These are phyloP conservation scores for Fusarium austroafricanum DNA, from an alignment of 2,329 filamentous ascomycete species.

Conservation along the genomic window DNA sequence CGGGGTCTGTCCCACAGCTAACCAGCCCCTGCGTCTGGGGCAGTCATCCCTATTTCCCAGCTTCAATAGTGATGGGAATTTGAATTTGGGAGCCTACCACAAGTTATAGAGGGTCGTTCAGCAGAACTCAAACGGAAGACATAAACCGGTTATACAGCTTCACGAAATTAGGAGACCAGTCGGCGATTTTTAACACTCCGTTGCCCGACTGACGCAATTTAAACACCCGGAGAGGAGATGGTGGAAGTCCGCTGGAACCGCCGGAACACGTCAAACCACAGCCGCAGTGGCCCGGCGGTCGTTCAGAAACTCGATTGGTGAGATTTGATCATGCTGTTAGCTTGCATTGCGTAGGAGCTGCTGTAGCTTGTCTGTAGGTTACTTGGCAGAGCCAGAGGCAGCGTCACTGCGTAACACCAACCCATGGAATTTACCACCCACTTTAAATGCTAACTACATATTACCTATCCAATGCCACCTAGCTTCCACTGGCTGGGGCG, in stretches of 20 bases:
- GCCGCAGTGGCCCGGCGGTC: constrained; percentile 21
- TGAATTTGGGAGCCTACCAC: not conserved
- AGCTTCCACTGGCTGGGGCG: constrained; percentile 9
- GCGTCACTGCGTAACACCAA: constrained; percentile 30
- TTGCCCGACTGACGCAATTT: constrained; percentile 23
- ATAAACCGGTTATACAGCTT: not conserved
- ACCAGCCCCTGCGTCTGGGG: constrained; percentile 46
- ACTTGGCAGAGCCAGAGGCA: constrained; percentile 36
- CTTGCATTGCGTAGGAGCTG: constrained; percentile 10
- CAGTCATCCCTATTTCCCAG: constrained; percentile 23
- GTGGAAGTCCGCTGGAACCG: constrained; percentile 32
- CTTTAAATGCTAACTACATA: constrained; percentile 43
- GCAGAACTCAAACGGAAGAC: not conserved
- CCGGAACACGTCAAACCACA: constrained; percentile 43
- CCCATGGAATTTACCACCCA: constrained; percentile 30
- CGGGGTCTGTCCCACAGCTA: constrained; percentile 43
- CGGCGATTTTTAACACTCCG: constrained; percentile 1
- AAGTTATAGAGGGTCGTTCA: not conserved
- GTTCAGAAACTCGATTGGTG: constrained; percentile 20
- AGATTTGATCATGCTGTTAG: constrained; percentile 27
- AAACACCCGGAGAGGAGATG: not conserved
- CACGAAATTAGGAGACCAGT: not conserved
- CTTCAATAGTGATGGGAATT: not conserved
- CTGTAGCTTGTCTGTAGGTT: constrained; percentile 11
- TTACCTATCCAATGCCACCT: not conserved